Evolutionary conservation across 805 yeast species (phyloP), one percentile per base, ranked within the genome.

Genomic region (Candida coleopterorum): DNA sequence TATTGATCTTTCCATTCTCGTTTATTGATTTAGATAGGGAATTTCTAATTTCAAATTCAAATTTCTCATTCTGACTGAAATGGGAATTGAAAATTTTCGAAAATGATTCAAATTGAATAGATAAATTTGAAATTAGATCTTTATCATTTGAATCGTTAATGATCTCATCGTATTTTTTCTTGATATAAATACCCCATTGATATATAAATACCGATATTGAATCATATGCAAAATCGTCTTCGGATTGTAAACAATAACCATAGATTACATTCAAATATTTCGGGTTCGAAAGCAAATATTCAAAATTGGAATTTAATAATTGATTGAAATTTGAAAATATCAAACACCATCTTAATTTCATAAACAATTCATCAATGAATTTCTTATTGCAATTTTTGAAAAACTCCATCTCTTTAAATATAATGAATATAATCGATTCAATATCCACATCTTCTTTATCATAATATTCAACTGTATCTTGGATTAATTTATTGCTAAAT

Each of bases 11-110:
- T 35, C 35, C 44, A 23, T 16, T 39, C 6, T 12, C 9, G 49
- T 46, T 58, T 31, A 45, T 35, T 2, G 45, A 32, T 21, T 46
- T 48, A 10, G 16, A 42, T 24, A 63, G 52, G 4, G 65, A 46
- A 24, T 46, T 47, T 36, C 70, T 46, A n/a, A 60, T 40, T 38
- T 61, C 65, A 39, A 53, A 54, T 30, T 52, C 60, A 32, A 62
- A 58, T 20, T 40, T 38, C 10, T 49, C 55, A 32, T 50, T 38
- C 4, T 35, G 25, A 14, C 27, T 30, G 25, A 56, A 55, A 18
- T 42, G 36, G 1, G 28, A 12, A 1, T 30, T 18, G 4, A 46
- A 45, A 12, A 53, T 37, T 9, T 16, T 9, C 17, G 36, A 38
- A 20, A 38, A 46, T n/a, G 42, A 40, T 2, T 34, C 23, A 44